Base-by-base conservation (phyloP, 176 grass and related monocot genomes). In the Triticum monococcum region DNA sequence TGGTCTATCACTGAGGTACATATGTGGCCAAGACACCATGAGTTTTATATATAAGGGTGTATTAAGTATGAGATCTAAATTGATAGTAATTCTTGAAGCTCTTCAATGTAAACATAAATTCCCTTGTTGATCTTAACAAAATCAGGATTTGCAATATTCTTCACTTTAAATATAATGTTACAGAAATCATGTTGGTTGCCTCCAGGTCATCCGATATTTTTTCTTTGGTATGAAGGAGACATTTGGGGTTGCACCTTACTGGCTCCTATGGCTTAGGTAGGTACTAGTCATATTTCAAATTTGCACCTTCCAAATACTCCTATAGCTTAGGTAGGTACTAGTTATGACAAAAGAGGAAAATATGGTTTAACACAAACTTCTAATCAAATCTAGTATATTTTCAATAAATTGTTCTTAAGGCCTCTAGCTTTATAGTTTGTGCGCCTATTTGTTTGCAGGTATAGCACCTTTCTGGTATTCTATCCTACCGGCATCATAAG, bases 151-250 rank as follows among this genome's bases (percentile, higher is more conserved):
- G 24, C 23, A 64, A 12, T 64, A 26, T 25, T 62, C 8, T 65
- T 65, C 25, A 7, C 4, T 65, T 65, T 25, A 30, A 30, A 64
- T 25, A 12, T 14, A 5, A 14, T 3, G 63, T 65, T 14, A 67
- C 7, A 33, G 8, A 64, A 20, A 79, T 45, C 40, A 22, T 78
- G 24, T 0, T 83, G n/a, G 32, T 41, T 52, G 60, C 8, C n/a
- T 86, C 72, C 71, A 98, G 96, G 91, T 92, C 52, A 91, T 95
- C 56, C 91, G 96, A 64, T 98, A 98, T 72, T 98, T 91, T 25
- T 98, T 98, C 90, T 98, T 98, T 92, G 91, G 91, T 30, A 81
- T 91, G 93, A 98, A 92, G 77, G 96, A 98, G 73, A 76, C 88
- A 84, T 77, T 98, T 86, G 91, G 93, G 67, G 89, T 60, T 88